Evolutionary conservation across 192 early-diverging fungal genomes (phyloP).

Genomic region (Spinellus fusiger): DNA sequence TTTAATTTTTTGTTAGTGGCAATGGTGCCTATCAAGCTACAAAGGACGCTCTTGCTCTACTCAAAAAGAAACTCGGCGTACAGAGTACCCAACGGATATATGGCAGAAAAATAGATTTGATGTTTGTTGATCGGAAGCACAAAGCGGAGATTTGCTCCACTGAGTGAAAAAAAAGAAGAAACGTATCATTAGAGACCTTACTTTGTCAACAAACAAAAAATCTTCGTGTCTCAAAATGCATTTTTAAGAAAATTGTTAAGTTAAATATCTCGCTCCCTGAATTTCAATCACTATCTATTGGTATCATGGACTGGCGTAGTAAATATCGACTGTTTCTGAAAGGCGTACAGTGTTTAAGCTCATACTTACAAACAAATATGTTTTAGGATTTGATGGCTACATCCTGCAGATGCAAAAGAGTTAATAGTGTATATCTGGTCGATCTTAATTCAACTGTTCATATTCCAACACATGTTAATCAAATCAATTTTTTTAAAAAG

Average conservation of each 20-base stretch:
- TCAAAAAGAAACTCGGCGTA: background rate
- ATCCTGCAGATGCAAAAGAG: background rate
- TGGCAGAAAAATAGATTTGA: slow-evolving; percentile 8
- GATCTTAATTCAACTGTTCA: slow-evolving; percentile 3
- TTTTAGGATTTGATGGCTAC: slow-evolving; percentile 1
- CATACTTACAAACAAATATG: slow-evolving; percentile 7
- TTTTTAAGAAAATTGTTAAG: background rate
- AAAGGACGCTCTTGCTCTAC: background rate
- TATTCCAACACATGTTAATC: background rate
- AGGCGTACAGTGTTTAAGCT: background rate
- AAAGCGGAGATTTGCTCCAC: slow-evolving; percentile 7
- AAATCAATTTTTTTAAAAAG: slow-evolving; percentile 3
- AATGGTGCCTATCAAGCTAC: slow-evolving; percentile 2
- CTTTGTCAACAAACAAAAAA: slow-evolving; percentile 4
- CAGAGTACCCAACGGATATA: slow-evolving; percentile 2
- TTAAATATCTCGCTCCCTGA: slow-evolving; percentile 8
- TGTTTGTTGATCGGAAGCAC: slow-evolving; percentile 9
- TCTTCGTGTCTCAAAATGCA: slow-evolving; percentile 10
- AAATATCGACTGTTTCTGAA: slow-evolving; percentile 1
- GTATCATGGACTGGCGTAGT: slow-evolving; percentile 8
- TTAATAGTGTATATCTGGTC: slow-evolving; percentile 4
- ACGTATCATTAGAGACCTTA: slow-evolving; percentile 8
- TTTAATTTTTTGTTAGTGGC: background rate
- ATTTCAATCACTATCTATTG: slow-evolving; percentile 3
- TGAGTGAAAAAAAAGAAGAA: slow-evolving; percentile 11